These are phyloP conservation scores for Quercus ilex DNA, from an alignment of 306 rosid species.

Conservation along the genomic window DNA sequence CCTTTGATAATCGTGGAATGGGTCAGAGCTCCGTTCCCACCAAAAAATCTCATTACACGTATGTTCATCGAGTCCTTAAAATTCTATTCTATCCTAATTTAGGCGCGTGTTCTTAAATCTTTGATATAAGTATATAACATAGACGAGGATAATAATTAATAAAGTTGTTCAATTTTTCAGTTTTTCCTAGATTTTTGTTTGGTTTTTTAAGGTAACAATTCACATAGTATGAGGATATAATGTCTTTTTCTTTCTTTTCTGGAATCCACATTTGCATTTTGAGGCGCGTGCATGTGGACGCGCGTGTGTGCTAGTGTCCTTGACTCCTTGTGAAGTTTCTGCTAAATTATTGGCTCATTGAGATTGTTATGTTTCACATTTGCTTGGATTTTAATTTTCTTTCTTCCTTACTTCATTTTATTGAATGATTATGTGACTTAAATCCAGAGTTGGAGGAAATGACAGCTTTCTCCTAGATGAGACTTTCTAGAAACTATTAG, in stretches of 20 bases:
- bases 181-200: too few relatives aligned
- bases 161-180: too few relatives aligned
- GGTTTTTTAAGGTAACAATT: too few relatives aligned
- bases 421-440: too few relatives aligned
- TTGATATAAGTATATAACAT: too few relatives aligned
- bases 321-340: not conserved
- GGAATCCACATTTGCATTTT: not conserved
- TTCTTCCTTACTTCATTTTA: not conserved
- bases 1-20: conserved; percentile 92
- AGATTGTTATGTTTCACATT: not conserved
- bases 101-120: too few relatives aligned
- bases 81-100: too few relatives aligned
- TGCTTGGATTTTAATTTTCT: not conserved
- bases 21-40: conserved; percentile 78
- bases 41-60: conserved; percentile 72
- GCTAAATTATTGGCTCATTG: not conserved
- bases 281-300: not conserved
- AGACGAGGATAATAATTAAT: too few relatives aligned
- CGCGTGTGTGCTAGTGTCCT: not conserved
- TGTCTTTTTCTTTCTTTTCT: too few relatives aligned
- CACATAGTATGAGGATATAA: too few relatives aligned
- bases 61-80: conserved; percentile 16
- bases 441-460: not conserved
- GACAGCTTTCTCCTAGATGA: not conserved
- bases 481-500: not conserved